Evolutionary conservation across 768 basidiomycete species (phyloP).

Genomic region (Leucocoprinus birnbaumii): DNA sequence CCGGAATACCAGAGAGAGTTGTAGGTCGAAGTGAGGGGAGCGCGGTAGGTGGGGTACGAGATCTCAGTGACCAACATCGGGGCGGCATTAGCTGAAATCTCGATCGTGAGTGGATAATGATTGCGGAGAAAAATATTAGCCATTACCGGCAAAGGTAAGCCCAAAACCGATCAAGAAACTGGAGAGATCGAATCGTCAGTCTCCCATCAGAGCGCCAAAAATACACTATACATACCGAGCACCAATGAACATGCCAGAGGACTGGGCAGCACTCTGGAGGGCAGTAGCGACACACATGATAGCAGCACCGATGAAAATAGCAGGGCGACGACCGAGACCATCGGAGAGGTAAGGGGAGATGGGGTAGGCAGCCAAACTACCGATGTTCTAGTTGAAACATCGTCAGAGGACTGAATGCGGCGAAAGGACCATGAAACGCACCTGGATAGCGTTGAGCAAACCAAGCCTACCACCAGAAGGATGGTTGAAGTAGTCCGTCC

Average conservation of each 20-base stretch:
- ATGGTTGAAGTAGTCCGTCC: slow-evolving; percentile 57
- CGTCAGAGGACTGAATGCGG: not conserved
- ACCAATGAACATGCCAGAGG: slow-evolving; percentile 77
- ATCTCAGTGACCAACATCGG: slow-evolving; percentile 85
- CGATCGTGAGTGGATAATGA: slow-evolving; percentile 9
- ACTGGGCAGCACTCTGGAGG: slow-evolving; percentile 69
- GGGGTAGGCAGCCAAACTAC: slow-evolving; percentile 63
- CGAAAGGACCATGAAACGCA: slow-evolving; percentile 23
- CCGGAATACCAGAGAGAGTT: slow-evolving; percentile 89
- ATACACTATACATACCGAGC: slow-evolving; percentile 48
- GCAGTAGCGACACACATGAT: slow-evolving; percentile 70
- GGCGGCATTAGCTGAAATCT: slow-evolving; percentile 64
- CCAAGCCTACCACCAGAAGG: slow-evolving; percentile 60
- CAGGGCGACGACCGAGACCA: slow-evolving; percentile 61
- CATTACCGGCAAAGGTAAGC: slow-evolving; percentile 61
- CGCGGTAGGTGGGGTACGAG: slow-evolving; percentile 82
- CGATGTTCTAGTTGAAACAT: slow-evolving; percentile 52
- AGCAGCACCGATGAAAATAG: slow-evolving; percentile 66
- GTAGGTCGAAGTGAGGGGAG: slow-evolving; percentile 72
- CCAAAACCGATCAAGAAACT: slow-evolving; percentile 77
- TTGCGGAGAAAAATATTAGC: not conserved
- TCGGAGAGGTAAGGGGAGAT: slow-evolving; percentile 74
- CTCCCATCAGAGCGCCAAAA: not conserved
- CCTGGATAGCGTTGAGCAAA: slow-evolving; percentile 74
- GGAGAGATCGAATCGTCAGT: slow-evolving; percentile 1